phyloP scores from a whole-genome alignment of 371 early-diverging fungal species.

The Phascolomyces articulosus region DNA sequence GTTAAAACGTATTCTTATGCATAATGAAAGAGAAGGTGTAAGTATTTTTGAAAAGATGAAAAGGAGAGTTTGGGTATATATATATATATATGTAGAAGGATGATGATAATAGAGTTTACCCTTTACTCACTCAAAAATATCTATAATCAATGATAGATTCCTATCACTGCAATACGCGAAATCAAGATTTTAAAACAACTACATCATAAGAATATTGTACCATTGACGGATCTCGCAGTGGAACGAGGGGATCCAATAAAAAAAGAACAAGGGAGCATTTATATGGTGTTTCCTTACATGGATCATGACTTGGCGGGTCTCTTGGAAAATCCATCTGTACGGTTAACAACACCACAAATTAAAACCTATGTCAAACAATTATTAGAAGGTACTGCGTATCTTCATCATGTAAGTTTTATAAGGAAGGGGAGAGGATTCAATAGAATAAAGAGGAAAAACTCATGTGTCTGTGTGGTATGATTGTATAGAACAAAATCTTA shows the following conservation, averaged over 20 bases:
- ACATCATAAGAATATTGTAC: conserved; percentile 86
- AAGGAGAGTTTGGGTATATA: no score
- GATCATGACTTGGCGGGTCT: conserved; percentile 92
- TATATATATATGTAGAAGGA: no score
- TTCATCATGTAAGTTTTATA: conserved; percentile 64
- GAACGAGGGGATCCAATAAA: conserved; percentile 51
- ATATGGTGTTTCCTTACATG: conserved; percentile 97
- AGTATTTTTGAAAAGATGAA: conserved; percentile 20
- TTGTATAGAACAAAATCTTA: conserved; percentile 68
- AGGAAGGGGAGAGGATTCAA: neutral
- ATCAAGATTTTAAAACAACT: conserved; percentile 88
- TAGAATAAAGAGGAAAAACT: neutral
- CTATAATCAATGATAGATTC: no score
- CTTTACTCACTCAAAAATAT: no score
- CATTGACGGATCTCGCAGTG: conserved; percentile 80
- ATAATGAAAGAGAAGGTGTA: conserved; percentile 92
- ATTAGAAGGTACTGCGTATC: conserved; percentile 83
- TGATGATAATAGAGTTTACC: no score
- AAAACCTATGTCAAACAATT: conserved; percentile 85
- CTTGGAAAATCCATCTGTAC: conserved; percentile 73
- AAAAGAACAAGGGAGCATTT: conserved; percentile 60
- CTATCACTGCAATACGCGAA: conserved; percentile 96
- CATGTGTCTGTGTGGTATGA: neutral
- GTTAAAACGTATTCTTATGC: conserved; percentile 89
- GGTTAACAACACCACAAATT: conserved; percentile 70